Percentiles rank a stretch among this genome's conserved stretches.
Conservation (phyloP, 768 basidiomycete species). For the Leccinellum rugosiceps region DNA sequence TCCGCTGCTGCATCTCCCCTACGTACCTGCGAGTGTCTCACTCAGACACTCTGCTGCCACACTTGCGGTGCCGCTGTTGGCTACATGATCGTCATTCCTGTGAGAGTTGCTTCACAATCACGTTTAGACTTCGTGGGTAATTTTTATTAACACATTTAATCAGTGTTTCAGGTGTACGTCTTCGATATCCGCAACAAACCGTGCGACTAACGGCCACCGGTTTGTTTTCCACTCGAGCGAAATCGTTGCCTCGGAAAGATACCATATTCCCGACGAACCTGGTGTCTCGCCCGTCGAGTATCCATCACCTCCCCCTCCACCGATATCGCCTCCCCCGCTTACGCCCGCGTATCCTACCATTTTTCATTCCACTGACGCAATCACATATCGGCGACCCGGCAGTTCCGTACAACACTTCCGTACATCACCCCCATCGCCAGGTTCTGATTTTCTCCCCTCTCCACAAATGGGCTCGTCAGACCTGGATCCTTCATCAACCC, state of each 20-base stretch:
- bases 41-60: conserved; percentile 77
- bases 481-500: conserved; percentile 17
- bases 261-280: conserved; percentile 60
- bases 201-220: conserved; percentile 79
- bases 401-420: conserved; percentile 17
- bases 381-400: conserved; percentile 23
- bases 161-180: conserved; percentile 72
- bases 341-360: conserved; percentile 28
- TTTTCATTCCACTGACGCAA: conserved; percentile 20
- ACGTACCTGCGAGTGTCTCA: conserved; percentile 83
- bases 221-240: conserved; percentile 83
- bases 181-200: conserved; percentile 61
- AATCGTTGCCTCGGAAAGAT: conserved; percentile 59
- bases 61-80: conserved; percentile 73
- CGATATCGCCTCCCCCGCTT: conserved; percentile 32
- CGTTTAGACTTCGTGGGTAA: conserved; percentile 5
- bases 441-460: conserved; percentile 22
- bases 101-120: conserved; percentile 19
- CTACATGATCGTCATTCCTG: conserved; percentile 76
- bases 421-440: conserved; percentile 11
- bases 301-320: conserved; percentile 29
- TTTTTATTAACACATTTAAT: conserved; percentile 9
- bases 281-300: conserved; percentile 52
- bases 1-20: conserved; percentile 29
- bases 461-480: conserved; percentile 24